Percentiles rank a stretch among this genome's conserved stretches.
phyloP scores from a whole-genome alignment of 1,284 basidiomycete genomes.

The Rhodotorula sp. region DNA sequence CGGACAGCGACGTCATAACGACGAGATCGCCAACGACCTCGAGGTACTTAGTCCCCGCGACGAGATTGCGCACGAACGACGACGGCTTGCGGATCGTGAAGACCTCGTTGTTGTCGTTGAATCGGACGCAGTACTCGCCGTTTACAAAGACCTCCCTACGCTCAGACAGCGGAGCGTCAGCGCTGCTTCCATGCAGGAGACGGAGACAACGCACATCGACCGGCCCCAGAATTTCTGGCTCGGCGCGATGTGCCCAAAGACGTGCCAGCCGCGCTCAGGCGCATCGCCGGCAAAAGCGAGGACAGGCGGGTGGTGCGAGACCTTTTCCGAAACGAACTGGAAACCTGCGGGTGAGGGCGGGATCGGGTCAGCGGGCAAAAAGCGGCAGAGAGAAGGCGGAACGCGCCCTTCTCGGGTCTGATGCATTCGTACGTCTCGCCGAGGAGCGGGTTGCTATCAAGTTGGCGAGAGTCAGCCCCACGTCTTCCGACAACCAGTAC shows the following conservation, averaged over 20 bases:
- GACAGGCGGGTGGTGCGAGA: conserved; percentile 75
- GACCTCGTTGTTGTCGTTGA: conserved; percentile 38
- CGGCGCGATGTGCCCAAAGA: conserved; percentile 65
- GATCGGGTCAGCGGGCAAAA: not conserved
- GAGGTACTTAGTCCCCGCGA: conserved; percentile 86
- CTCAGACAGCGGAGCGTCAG: not conserved
- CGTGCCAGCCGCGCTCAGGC: conserved; percentile 62
- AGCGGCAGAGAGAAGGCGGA: too few relatives aligned
- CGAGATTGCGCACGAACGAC: conserved; percentile 82
- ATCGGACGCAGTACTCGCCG: conserved; percentile 32
- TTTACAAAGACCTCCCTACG: conserved; percentile 24
- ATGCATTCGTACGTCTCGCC: conserved; percentile 84
- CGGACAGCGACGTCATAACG: conserved; percentile 64
- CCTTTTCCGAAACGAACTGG: conserved; percentile 83
- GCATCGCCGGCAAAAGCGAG: conserved; percentile 83
- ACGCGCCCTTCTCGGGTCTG: conserved; percentile 55
- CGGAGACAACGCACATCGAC: conserved; percentile 35
- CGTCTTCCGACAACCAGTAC: not conserved
- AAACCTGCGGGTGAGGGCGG: conserved; percentile 44
- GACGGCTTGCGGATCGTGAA: conserved; percentile 63
- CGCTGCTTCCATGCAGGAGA: not conserved
- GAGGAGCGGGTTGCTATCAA: conserved; percentile 74
- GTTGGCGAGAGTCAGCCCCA: not conserved
- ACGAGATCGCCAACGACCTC: conserved; percentile 73
- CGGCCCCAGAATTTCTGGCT: conserved; percentile 85